Conservation (phyloP, 257 asterid species). For the Solanum dulcamara region DNA sequence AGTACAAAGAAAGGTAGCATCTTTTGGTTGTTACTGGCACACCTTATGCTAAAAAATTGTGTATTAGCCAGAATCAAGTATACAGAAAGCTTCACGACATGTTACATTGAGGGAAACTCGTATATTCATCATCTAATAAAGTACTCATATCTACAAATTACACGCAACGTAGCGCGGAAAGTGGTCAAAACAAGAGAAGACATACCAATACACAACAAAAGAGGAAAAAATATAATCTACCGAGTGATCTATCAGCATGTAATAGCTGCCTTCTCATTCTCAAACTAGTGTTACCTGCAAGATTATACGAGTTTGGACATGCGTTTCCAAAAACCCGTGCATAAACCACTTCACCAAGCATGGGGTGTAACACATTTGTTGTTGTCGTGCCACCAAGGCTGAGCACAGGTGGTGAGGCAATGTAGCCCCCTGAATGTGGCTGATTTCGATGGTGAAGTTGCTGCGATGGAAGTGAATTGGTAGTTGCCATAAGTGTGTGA, state of each 20-base stretch:
- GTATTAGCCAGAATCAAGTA: not conserved
- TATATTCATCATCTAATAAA: not conserved
- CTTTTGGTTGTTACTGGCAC: not conserved
- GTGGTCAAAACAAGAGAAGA: conserved; percentile 37
- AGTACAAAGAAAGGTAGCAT: not conserved
- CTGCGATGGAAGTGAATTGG: conserved; percentile 5
- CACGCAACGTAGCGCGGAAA: not conserved
- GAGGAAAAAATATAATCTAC: conserved; percentile 48
- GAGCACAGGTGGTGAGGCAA: conserved; percentile 8
- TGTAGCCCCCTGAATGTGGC: not conserved
- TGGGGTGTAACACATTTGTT: conserved; percentile 15
- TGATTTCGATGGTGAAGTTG: conserved; percentile 18
- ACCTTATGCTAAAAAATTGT: not conserved
- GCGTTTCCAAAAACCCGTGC: conserved; percentile 39
- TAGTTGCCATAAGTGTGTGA: not conserved
- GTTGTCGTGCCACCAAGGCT: conserved; percentile 4
- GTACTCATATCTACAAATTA: not conserved
- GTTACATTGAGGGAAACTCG: not conserved
- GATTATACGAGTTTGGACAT: conserved; percentile 40
- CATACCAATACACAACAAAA: conserved; percentile 46
- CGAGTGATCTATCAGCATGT: conserved; percentile 46
- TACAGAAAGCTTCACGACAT: not conserved
- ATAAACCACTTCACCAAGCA: conserved; percentile 51
- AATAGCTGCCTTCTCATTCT: conserved; percentile 36
- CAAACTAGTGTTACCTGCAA: conserved; percentile 24